phyloP scores from a whole-genome alignment of 768 basidiomycete species.

The Glaciozyma antarctica region DNA sequence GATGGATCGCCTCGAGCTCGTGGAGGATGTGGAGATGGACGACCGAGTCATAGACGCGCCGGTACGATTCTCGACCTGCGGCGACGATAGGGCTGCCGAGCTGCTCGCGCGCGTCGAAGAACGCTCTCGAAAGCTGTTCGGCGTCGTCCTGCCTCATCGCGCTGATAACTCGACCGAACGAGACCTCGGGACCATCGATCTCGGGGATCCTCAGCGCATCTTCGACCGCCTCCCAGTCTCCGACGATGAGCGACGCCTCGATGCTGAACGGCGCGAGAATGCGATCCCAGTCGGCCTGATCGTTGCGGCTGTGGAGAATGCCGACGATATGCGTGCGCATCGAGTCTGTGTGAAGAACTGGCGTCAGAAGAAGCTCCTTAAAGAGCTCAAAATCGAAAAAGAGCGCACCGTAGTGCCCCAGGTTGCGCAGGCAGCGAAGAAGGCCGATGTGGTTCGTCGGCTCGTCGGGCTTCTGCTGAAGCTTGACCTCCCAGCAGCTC shows the following conservation, averaged over 20 bases:
- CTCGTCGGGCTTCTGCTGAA: slow-evolving; percentile 84
- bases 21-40: slow-evolving; percentile 75
- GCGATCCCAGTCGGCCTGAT: slow-evolving; percentile 72
- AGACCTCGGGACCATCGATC: slow-evolving; percentile 50
- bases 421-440: slow-evolving; percentile 76
- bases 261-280: slow-evolving; percentile 72
- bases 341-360: slow-evolving; percentile 55
- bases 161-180: slow-evolving; percentile 68
- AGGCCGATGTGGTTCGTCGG: slow-evolving; percentile 81
- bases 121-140: slow-evolving; percentile 45
- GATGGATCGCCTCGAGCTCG: slow-evolving; percentile 59
- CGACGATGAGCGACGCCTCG: slow-evolving; percentile 92
- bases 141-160: slow-evolving; percentile 58
- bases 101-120: slow-evolving; percentile 57
- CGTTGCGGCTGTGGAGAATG: slow-evolving; percentile 52
- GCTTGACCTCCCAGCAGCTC: slow-evolving; percentile 94
- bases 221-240: slow-evolving; percentile 79
- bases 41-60: slow-evolving; percentile 74
- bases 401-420: slow-evolving; percentile 85
- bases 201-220: slow-evolving; percentile 41
- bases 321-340: slow-evolving; percentile 88
- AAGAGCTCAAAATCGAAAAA: neutral
- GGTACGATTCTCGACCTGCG: slow-evolving; percentile 70
- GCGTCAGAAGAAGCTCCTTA: neutral
- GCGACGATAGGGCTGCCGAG: slow-evolving; percentile 74